These are phyloP conservation scores for Biscogniauxia sp. DNA, from an alignment of 2,329 filamentous ascomycete genomes.

Conservation along the genomic window DNA sequence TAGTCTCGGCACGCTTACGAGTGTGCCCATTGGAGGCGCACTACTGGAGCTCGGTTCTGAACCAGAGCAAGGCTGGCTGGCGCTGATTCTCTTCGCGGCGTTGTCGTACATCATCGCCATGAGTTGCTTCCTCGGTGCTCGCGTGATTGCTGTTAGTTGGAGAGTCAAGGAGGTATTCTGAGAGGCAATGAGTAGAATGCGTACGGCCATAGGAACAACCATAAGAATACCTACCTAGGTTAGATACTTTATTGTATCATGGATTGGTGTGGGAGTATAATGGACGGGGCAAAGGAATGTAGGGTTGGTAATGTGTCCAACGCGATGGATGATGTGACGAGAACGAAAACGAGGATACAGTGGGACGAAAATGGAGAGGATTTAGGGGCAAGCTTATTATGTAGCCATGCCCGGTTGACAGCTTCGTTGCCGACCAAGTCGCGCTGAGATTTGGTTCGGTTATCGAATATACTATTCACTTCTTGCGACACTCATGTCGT, in stretches of 20 bases:
- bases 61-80: slow-evolving; percentile 24
- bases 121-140: slow-evolving; percentile 28
- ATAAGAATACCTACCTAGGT: too few relatives aligned
- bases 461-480: too few relatives aligned
- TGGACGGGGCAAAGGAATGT: neutral
- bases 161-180: slow-evolving; percentile 26
- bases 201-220: too few relatives aligned
- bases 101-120: slow-evolving; percentile 29
- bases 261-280: neutral
- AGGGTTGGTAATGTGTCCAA: neutral
- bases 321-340: neutral
- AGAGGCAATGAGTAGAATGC: neutral
- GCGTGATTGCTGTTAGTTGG: slow-evolving; percentile 29
- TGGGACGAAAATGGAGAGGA: neutral
- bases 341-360: neutral
- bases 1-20: slow-evolving; percentile 62
- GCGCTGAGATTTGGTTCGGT: too few relatives aligned
- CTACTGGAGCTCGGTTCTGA: slow-evolving; percentile 20
- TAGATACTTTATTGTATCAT: neutral
- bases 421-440: too few relatives aligned
- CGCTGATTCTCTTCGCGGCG: slow-evolving; percentile 28
- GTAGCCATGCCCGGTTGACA: neutral
- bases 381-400: neutral
- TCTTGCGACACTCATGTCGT: too few relatives aligned
- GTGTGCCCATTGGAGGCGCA: slow-evolving; percentile 44